These are phyloP conservation scores for Metschnikowia santaceciliae DNA, from an alignment of 805 yeast species.

Conservation along the genomic window DNA sequence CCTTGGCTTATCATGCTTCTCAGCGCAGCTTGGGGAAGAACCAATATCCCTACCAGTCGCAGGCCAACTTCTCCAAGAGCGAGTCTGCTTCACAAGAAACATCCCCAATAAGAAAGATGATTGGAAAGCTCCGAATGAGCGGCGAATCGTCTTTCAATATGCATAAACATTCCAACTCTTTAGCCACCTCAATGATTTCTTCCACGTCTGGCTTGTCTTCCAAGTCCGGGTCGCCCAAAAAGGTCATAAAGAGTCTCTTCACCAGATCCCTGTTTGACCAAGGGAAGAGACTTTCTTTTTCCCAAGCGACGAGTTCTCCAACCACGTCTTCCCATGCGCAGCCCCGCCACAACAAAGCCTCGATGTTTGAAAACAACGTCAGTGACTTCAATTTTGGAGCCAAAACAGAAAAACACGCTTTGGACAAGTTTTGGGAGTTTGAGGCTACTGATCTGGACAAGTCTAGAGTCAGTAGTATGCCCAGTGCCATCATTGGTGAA, in stretches of 20 bases:
- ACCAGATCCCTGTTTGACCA: conserved; percentile 9
- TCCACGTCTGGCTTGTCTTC: conserved; percentile 26
- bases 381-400: conserved; percentile 5
- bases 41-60: conserved; percentile 2
- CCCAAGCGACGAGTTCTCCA: not conserved
- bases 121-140: conserved; percentile 21
- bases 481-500: conserved; percentile 58
- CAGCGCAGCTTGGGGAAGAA: conserved; percentile 1
- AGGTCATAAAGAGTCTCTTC: conserved; percentile 23
- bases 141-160: conserved; percentile 19
- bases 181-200: conserved; percentile 26
- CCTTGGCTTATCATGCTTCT: not conserved
- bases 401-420: conserved; percentile 2
- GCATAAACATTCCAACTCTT: conserved; percentile 19
- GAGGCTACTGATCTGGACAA: conserved; percentile 32
- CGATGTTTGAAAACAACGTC: conserved; percentile 4
- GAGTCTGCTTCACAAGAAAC: conserved; percentile 14
- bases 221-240: conserved; percentile 31
- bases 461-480: conserved; percentile 44
- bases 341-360: not conserved
- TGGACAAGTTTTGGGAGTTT: conserved; percentile 26
- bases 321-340: not conserved
- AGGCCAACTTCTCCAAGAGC: not conserved
- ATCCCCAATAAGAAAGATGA: conserved; percentile 31
- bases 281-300: conserved; percentile 4